phyloP scores from a whole-genome alignment of 805 yeast species.

The Cyberlindnera xylosilytica region DNA sequence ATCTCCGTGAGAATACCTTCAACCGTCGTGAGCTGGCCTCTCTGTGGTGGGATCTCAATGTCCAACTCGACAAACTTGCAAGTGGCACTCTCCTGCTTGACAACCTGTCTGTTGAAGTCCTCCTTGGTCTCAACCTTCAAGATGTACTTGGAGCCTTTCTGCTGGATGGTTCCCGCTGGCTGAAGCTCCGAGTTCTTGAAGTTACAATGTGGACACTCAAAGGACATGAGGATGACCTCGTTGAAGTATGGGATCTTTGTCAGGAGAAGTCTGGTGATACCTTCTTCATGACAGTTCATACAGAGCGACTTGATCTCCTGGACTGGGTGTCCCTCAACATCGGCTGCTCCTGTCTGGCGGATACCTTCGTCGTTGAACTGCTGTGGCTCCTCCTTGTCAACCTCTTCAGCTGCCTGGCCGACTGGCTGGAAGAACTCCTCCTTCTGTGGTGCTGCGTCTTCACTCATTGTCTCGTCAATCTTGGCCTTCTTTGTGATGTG shows the following conservation, averaged over 20 bases:
- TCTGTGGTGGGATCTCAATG: conserved; percentile 91
- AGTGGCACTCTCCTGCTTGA: conserved; percentile 83
- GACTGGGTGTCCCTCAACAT: conserved; percentile 88
- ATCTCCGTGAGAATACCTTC: conserved; percentile 88
- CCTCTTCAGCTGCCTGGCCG: conserved; percentile 55
- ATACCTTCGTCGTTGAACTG: conserved; percentile 40
- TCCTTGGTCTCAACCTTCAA: conserved; percentile 62
- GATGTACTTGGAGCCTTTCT: conserved; percentile 75
- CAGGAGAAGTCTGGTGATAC: conserved; percentile 76
- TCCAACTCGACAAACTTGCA: conserved; percentile 82
- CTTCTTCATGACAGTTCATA: conserved; percentile 90
- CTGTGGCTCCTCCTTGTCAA: conserved; percentile 30
- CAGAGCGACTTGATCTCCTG: conserved; percentile 94
- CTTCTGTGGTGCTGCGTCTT: conserved; percentile 22
- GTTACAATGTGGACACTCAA: conserved; percentile 93
- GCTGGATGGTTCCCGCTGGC: conserved; percentile 91
- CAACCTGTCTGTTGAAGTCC: conserved; percentile 87
- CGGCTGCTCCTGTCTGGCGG: conserved; percentile 70
- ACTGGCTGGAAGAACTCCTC: conserved; percentile 53
- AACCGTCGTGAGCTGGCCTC: conserved; percentile 88
- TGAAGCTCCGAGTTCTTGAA: conserved; percentile 90
- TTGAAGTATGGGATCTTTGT: conserved; percentile 90
- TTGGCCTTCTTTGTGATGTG: conserved; percentile 14
- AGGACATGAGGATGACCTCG: conserved; percentile 91
- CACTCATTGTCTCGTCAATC: conserved; percentile 13